Evolutionary conservation across 2,329 filamentous ascomycete species (phyloP).

Genomic region (Penicillium nordicum): DNA sequence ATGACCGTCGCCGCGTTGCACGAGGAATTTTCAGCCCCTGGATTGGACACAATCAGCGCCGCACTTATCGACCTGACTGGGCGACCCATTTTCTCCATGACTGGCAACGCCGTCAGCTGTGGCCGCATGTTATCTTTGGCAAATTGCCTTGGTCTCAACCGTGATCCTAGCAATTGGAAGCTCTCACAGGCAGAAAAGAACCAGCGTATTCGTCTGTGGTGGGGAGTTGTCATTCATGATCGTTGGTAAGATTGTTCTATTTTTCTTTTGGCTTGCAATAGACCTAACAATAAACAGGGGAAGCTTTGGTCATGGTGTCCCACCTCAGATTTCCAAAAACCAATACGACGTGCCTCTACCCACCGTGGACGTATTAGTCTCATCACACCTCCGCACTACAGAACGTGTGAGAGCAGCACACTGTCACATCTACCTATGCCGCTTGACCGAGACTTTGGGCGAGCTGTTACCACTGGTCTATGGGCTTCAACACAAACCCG

Average conservation of each 20-base stretch:
- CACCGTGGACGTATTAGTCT: constrained; percentile 42
- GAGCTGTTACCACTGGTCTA: constrained; percentile 48
- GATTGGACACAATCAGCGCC: constrained; percentile 57
- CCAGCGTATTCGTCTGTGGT: constrained; percentile 53
- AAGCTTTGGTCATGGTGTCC: constrained; percentile 55
- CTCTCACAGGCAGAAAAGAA: constrained; percentile 51
- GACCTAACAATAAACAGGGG: constrained; percentile 38
- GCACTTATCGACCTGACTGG: constrained; percentile 59
- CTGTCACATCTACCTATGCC: constrained; percentile 54
- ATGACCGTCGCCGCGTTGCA: constrained; percentile 59
- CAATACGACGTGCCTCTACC: constrained; percentile 58
- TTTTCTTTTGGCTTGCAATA: not conserved
- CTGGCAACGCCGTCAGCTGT: constrained; percentile 55
- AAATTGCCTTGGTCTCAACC: constrained; percentile 55
- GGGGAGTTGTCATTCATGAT: constrained; percentile 57
- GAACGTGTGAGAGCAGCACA: constrained; percentile 47
- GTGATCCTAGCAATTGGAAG: constrained; percentile 54
- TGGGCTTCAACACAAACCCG: constrained; percentile 42
- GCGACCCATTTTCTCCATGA: constrained; percentile 58
- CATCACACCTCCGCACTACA: constrained; percentile 35
- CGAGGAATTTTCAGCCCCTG: constrained; percentile 57
- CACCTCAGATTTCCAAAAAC: constrained; percentile 51
- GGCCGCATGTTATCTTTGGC: constrained; percentile 54
- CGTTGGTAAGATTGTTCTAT: constrained; percentile 42
- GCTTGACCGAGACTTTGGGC: constrained; percentile 47